Base-by-base conservation (phyloP, 176 grass and related monocot species). In the Bolboschoenus planiculmis region DNA sequence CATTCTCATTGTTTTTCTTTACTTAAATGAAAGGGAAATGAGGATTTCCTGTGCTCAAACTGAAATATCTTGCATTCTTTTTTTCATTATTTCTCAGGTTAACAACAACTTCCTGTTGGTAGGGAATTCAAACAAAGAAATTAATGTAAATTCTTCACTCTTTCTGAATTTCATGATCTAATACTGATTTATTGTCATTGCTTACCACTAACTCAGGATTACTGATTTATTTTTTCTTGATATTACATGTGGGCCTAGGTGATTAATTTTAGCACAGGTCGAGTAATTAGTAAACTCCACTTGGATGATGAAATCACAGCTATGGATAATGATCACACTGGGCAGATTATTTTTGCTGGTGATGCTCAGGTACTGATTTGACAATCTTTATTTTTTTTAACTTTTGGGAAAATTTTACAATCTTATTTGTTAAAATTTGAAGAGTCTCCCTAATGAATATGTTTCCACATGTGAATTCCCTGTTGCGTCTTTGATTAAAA, bases 251-350 rank as follows among this genome's bases (percentile, higher is more conserved):
- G 71, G 44, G 55, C 78, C 47, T 83, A 98, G 95, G 95, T 62
- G 47, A 92, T 98, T 84, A 98, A 98, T 90, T 98, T 98, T 88
- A 98, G 96, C 83, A 98, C 96, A 8, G 96, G 96, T 67, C 91
- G 92, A 85, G 84, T 93, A 88, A 82, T 93, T 75, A 93, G 87
- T 85, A 98, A 98, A 85, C 92, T 95, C 86, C 87, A 73, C 44
- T 93, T 95, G 87, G 96, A 98, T 86, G 88, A 93, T 83, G 89
- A 89, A 73, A 91, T 98, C 83, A 95, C 92, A 65, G 96, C 92
- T 75, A 87, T 95, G 82, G 96, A 98, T 88, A 85, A 93, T 87
- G 92, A 93, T 91, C 96, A 98, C 73, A 91, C 92, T 20, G 96
- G 96, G 20, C 92, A 95, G 56, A 88, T 93, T 93, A 88, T 98